Base-by-base conservation (phyloP, 2,329 filamentous ascomycete species). In the Rutstroemia sp. region DNA sequence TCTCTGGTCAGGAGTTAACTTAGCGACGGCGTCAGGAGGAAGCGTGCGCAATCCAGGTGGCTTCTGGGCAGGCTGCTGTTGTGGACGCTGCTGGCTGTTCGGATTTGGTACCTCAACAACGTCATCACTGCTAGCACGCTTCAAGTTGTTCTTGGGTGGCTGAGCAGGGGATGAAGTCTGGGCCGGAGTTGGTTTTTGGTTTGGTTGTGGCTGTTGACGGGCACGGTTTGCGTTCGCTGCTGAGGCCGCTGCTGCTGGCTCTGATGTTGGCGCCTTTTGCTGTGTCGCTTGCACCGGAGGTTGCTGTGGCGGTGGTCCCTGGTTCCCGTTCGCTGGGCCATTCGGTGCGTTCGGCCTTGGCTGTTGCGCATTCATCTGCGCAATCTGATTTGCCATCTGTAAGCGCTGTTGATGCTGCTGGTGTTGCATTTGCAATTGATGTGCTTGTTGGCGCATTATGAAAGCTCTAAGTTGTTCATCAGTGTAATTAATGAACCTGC, bases 81-180 rank as follows among this genome's bases (percentile, higher is more conserved):
- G 55, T 45, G 47, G 53, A 5, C 47, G 47, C 34, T 59, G 65
- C 42, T 63, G 63, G 10, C 54, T 42, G 56, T 72, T 71, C 7
- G 71, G 71, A 58, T 73, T 70, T 47, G 71, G 71, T 34, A 70
- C 63, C 55, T 76, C 75, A 38, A 72, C 64, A n/a, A 71, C 65
- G 62, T 79, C 76, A 61, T 79, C 76, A 54, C 69, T 70, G 47
- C 60, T 71, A 3, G 72, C 64, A 58, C 77, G 69, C 64, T 75
- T 76, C 23, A 73, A 56, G 23, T 56, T 54, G 37, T 63, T 73
- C 60, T 78, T 77, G 57, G 61, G 21, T 5, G 65, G 59, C 42
- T 67, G 66, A 17, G 65, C 61, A 51, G 69, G 66, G 12, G 69
- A 69, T 3, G 68, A 64, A 44, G 59, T 66, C 48, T 63, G 67